Conservation (phyloP, 139 green algal genomes). For the Tetradesmus obliquus region DNA sequence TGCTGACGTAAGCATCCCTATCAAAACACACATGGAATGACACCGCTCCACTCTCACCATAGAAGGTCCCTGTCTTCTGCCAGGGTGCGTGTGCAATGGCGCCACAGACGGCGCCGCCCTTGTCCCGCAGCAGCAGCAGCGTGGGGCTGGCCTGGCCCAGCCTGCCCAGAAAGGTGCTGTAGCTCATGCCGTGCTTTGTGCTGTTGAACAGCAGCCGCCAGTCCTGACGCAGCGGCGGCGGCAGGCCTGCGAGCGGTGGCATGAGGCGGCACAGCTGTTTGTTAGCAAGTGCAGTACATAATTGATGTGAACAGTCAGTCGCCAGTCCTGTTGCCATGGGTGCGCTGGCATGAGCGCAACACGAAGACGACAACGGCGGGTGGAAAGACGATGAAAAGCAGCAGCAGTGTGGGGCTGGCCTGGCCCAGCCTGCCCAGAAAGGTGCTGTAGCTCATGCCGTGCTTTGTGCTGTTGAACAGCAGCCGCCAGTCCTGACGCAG, state of each 20-base stretch:
- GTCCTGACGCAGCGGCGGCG: conserved; percentile 24
- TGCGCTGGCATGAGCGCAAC: too few relatives aligned
- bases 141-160: conserved; percentile 43
- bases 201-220: conserved; percentile 67
- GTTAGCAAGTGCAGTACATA: too few relatives aligned
- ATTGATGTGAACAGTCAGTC: too few relatives aligned
- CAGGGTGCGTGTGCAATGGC: conserved; percentile 60
- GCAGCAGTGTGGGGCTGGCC: conserved; percentile 50
- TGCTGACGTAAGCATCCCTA: too few relatives aligned
- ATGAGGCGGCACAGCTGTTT: too few relatives aligned
- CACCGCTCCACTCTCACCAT: conserved; percentile 58
- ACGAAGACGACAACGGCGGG: too few relatives aligned
- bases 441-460: conserved; percentile 64
- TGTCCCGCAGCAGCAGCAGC: conserved; percentile 59
- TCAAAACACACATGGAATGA: too few relatives aligned
- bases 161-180: conserved; percentile 60
- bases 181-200: conserved; percentile 53
- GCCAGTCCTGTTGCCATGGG: too few relatives aligned
- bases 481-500: conserved; percentile 34
- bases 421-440: conserved; percentile 51
- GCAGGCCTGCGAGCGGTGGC: conserved; percentile 15
- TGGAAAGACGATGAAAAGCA: too few relatives aligned
- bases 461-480: conserved; percentile 53
- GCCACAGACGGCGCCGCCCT: conserved; percentile 58
- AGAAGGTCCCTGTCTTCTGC: conserved; percentile 62